Conservation (phyloP, 2,329 filamentous ascomycete genomes). For the Penicillium psychrosexuale region DNA sequence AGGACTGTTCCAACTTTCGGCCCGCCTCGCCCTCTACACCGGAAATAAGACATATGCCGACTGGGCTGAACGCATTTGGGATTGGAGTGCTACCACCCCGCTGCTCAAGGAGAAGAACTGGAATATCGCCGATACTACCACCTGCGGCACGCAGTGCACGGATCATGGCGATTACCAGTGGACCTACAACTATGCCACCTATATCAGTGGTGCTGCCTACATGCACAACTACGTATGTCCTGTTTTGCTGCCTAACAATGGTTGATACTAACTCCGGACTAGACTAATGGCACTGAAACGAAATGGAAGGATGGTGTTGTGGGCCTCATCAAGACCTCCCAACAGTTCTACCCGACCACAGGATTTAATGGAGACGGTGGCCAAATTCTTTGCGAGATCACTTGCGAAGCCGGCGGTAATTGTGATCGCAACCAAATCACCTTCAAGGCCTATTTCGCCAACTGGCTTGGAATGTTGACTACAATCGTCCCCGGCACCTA, state of each 20-base stretch:
- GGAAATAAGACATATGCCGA: conserved; percentile 73
- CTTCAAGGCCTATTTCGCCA: conserved; percentile 69
- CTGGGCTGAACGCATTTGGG: conserved; percentile 69
- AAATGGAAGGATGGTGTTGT: conserved; percentile 60
- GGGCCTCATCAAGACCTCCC: conserved; percentile 53
- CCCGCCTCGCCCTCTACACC: conserved; percentile 74
- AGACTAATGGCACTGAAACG: conserved; percentile 39
- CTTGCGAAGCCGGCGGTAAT: conserved; percentile 60
- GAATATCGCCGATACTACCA: conserved; percentile 56
- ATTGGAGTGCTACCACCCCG: conserved; percentile 55
- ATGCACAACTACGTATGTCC: conserved; percentile 53
- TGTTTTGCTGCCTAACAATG: neutral
- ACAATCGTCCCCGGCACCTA: conserved; percentile 60
- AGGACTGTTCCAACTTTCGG: conserved; percentile 56
- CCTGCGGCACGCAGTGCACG: conserved; percentile 49
- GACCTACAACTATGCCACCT: conserved; percentile 58
- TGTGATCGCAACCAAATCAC: conserved; percentile 71
- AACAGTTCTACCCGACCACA: conserved; percentile 52
- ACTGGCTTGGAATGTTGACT: conserved; percentile 62
- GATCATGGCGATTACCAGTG: conserved; percentile 54
- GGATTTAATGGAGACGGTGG: conserved; percentile 33
- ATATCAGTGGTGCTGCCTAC: conserved; percentile 55
- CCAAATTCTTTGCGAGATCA: conserved; percentile 62
- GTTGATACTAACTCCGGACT: conserved; percentile 9
- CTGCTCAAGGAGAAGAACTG: conserved; percentile 51